Base-by-base conservation (phyloP, 768 basidiomycete species). In the Boletus coccyginus region DNA sequence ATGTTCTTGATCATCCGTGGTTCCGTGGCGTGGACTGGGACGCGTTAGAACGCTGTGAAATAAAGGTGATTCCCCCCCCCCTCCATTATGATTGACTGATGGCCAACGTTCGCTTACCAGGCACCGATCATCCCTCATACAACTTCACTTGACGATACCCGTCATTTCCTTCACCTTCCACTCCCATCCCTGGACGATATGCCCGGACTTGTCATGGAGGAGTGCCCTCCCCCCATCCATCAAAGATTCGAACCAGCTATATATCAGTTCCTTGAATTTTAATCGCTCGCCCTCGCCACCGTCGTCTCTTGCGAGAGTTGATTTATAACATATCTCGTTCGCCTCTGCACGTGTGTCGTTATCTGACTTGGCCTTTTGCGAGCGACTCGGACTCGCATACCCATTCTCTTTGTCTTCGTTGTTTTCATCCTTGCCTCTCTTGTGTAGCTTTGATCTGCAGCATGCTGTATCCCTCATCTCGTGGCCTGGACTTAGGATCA, bases 11-110 rank as follows among this genome's bases (percentile, higher is more conserved):
- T 51, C 95, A 98, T 71, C 83, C 90, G 0, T 98, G 95, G 95
- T 98, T 98, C 77, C 81, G 87, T 69, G 94, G 94, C 14, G 94
- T 96, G 36, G 92, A 95, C 66, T 96, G 94, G 94, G 86, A 83
- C 56, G 89, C 90, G 3, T 74, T 96, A 41, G 90, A 92, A 68
- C 82, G 88, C 36, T 83, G 90, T 53, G 89, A 94, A 72, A 95
- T 96, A 55, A 83, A 86, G 66, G 93, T 92, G 62, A 66, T 82
- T 74, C 44, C 35, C 46, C 48, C 60, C 41, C 48, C 51, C 43
- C 32, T n/a, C 43, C n/a, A 36, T 39, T 32, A 55, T 32, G 27
- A 35, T 31, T 27, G 44, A 44, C 32, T 46, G 40, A 62, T 12
- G 11, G 52, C 46, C 19, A 41, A 35, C 16, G 11, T 40, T 52